These are phyloP conservation scores for Cyclospora cayetanensis DNA, from an alignment of 169 alveolate genomes.

Conservation along the genomic window DNA sequence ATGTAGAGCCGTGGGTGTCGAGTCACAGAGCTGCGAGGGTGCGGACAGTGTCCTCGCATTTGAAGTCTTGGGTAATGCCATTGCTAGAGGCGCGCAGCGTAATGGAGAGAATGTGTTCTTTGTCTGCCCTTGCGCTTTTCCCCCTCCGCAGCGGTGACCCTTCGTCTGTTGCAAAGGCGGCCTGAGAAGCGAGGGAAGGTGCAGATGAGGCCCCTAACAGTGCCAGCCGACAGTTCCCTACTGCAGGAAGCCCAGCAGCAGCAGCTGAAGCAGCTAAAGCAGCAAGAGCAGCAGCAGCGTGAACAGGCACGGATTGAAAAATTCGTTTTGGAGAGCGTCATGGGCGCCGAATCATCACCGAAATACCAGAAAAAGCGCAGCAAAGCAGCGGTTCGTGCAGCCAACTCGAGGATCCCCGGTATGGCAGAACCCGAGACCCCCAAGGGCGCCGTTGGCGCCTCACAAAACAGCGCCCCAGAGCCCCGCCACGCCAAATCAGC, in stretches of 20 bases:
- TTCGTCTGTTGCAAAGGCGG: not conserved
- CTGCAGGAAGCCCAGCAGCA: too few relatives aligned
- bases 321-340: not conserved
- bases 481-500: not conserved
- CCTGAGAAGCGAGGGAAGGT: not conserved
- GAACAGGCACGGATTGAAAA: not conserved
- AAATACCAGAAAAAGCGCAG: too few relatives aligned
- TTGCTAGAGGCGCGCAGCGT: too few relatives aligned
- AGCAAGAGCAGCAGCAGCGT: not conserved
- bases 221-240: not conserved
- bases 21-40: too few relatives aligned
- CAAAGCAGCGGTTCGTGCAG: not conserved
- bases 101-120: too few relatives aligned
- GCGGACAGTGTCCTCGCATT: too few relatives aligned
- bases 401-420: not conserved
- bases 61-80: too few relatives aligned
- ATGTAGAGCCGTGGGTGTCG: too few relatives aligned
- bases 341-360: too few relatives aligned
- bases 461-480: too few relatives aligned
- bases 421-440: not conserved
- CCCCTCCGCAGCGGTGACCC: not conserved
- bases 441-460: not conserved
- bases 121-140: too few relatives aligned
- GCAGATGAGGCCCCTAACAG: not conserved
- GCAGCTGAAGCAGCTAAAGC: too few relatives aligned